phyloP scores from a whole-genome alignment of 2,329 filamentous ascomycete species.

The Magnaporthiopsis rhizophila region DNA sequence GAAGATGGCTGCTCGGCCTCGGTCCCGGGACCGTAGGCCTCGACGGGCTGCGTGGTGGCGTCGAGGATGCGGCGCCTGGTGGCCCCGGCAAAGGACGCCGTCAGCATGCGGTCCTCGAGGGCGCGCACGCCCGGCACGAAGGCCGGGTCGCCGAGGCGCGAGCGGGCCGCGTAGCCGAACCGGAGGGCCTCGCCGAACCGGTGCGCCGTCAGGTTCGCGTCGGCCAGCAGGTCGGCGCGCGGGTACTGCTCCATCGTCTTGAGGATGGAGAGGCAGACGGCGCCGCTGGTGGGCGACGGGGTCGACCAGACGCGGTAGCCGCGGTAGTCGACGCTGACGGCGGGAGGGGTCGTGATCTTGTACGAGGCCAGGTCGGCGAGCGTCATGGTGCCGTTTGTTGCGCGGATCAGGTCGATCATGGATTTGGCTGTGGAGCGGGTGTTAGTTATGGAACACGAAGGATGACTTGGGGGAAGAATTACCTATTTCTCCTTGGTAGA shows the following conservation, averaged over 20 bases:
- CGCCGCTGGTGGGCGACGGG: constrained; percentile 70
- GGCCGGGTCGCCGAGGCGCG: constrained; percentile 73
- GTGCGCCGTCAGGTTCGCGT: constrained; percentile 65
- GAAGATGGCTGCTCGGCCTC: constrained; percentile 8
- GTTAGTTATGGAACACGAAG: constrained; percentile 8
- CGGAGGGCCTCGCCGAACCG: constrained; percentile 81
- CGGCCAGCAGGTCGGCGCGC: constrained; percentile 37
- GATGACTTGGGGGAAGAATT: constrained; percentile 2
- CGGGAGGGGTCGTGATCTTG: constrained; percentile 50
- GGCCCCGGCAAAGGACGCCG: constrained; percentile 45
- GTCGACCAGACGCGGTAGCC: constrained; percentile 63
- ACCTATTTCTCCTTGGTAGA: constrained; percentile 31
- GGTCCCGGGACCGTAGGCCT: constrained; percentile 63
- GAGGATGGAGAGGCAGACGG: constrained; percentile 65
- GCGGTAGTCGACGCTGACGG: constrained; percentile 57
- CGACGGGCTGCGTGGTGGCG: constrained; percentile 59
- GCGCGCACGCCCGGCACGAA: constrained; percentile 57
- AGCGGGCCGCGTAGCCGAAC: constrained; percentile 75
- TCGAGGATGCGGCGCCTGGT: constrained; percentile 66
- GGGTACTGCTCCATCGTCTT: constrained; percentile 77
- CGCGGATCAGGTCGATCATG: constrained; percentile 61
- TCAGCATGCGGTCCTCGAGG: constrained; percentile 63
- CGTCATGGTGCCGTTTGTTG: constrained; percentile 76
- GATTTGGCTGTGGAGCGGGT: constrained; percentile 48
- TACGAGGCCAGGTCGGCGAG: constrained; percentile 70